phyloP scores from a whole-genome alignment of 768 basidiomycete species.

The Xanthoconium stramineum region DNA sequence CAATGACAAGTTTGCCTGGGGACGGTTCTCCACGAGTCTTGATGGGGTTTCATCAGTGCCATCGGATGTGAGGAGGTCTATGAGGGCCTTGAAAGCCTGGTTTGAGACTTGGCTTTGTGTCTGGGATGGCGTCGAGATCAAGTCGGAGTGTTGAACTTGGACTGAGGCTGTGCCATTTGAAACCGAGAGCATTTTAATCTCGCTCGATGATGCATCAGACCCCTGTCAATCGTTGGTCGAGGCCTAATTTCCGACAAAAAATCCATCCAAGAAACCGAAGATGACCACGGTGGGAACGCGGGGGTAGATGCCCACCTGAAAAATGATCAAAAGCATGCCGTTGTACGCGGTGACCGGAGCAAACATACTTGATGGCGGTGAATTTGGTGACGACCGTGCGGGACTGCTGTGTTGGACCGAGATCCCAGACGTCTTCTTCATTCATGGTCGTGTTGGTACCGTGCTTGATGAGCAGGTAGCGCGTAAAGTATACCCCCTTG shows the following conservation, averaged over 20 bases:
- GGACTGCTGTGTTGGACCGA: slow-evolving; percentile 67
- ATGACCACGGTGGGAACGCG: no score
- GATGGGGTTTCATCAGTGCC: slow-evolving; percentile 15
- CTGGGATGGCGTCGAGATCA: slow-evolving; percentile 24
- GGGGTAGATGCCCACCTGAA: slow-evolving; percentile 24
- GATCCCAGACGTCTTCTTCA: slow-evolving; percentile 68
- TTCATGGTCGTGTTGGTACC: slow-evolving; percentile 53
- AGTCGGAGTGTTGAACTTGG: slow-evolving; percentile 14
- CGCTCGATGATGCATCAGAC: no score
- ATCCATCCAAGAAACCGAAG: no score
- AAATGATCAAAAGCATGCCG: background rate
- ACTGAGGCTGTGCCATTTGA: background rate
- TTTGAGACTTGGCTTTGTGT: slow-evolving; percentile 16
- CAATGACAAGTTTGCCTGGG: slow-evolving; percentile 9
- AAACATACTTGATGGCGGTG: slow-evolving; percentile 23
- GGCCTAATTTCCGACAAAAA: no score
- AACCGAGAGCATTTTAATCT: no score
- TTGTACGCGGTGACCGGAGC: background rate
- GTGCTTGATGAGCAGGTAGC: slow-evolving; percentile 55
- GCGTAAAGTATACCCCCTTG: slow-evolving; percentile 92
- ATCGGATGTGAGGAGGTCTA: slow-evolving; percentile 31
- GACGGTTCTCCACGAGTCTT: background rate
- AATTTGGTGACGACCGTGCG: slow-evolving; percentile 59
- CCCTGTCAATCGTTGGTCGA: no score
- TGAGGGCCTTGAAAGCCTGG: slow-evolving; percentile 26